Base-by-base conservation (phyloP, 805 yeast species). In the Deakozyma indianensis region DNA sequence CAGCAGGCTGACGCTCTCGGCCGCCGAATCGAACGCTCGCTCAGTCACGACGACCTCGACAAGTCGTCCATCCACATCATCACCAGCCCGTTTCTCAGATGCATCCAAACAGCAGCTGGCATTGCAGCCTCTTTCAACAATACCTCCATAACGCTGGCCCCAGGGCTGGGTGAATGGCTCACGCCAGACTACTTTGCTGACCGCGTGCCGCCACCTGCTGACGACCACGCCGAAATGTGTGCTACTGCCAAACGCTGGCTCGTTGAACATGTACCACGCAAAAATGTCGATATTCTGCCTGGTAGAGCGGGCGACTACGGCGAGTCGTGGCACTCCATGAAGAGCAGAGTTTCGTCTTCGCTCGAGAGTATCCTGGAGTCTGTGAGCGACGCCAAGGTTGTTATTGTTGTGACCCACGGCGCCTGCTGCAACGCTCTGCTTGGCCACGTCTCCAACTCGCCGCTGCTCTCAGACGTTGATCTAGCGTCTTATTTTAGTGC, bases 161-260 rank as follows among this genome's bases (percentile, higher is more conserved):
- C 60, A 3, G 61, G 53, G 28, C 53, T 62, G 20, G 66, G 67
- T n/a, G 66, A 62, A 43, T 62, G 65, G 65, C 57, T 56, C 35
- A 59, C 61, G 1, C 57, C 61, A 11, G 66, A 59, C 50, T 62
- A 62, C 50, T 62, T 56, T 47, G 38, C 54, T 2, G 50, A 50
- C 35, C 48, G 50, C 3, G 38, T 53, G 1, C 64, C 65, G 4
- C 66, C 66, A 4, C 66, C 66, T 4, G 53, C 53, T 15, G 67
- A 62, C 48, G 58, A 58, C 35, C 64, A 59, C 41, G 42, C 9
- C 11, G 38, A 32, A n/a, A 5, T 32, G 5, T 32, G 38, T 32
- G 38, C 18, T 5, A 14, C 18, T 32, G 11, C 38, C 18, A 7
- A 32, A n/a, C 38, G 38, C 18, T 32, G 18, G 11, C 11, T 32